phyloP scores from a whole-genome alignment of 306 rosid genomes.

The Ceratonia siliqua region DNA sequence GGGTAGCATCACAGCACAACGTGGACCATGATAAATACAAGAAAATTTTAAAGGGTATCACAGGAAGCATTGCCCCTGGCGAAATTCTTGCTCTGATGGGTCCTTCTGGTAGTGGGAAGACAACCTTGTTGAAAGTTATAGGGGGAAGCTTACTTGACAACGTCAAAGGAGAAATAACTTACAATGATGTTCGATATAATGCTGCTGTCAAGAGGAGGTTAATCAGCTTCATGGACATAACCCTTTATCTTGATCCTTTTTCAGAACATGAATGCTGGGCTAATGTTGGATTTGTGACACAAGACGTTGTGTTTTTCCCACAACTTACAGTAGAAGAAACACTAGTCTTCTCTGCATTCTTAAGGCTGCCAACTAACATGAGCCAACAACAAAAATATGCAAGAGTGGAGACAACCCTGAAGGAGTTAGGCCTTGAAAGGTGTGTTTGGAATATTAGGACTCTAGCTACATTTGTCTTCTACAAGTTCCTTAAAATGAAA shows the following conservation, averaged over 20 bases:
- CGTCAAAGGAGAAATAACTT: constrained; percentile 75
- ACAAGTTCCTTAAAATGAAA: not conserved
- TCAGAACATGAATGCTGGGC: constrained; percentile 1
- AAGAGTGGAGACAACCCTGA: constrained; percentile 71
- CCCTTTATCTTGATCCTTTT: constrained; percentile 10
- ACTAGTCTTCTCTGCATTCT: constrained; percentile 70
- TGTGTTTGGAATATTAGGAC: constrained; percentile 29
- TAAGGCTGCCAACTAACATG: constrained; percentile 77
- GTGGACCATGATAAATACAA: constrained; percentile 60
- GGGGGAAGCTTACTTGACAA: constrained; percentile 79
- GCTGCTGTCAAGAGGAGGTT: constrained; percentile 85
- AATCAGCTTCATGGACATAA: constrained; percentile 7
- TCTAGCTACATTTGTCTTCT: not conserved
- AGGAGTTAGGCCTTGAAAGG: constrained; percentile 96
- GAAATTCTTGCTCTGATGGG: constrained; percentile 98
- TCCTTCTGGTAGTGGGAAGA: constrained; percentile 97
- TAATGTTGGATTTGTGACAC: constrained; percentile 81
- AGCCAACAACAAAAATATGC: constrained; percentile 65
- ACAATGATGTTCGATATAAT: constrained; percentile 67
- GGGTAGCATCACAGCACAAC: constrained; percentile 49
- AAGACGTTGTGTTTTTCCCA: constrained; percentile 89
- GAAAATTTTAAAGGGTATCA: constrained; percentile 79
- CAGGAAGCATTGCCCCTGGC: constrained; percentile 92
- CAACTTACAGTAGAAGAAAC: constrained; percentile 92
- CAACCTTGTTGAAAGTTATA: constrained; percentile 82